Conservation (phyloP, 2,329 filamentous ascomycete species). For the Capronia coronata region DNA sequence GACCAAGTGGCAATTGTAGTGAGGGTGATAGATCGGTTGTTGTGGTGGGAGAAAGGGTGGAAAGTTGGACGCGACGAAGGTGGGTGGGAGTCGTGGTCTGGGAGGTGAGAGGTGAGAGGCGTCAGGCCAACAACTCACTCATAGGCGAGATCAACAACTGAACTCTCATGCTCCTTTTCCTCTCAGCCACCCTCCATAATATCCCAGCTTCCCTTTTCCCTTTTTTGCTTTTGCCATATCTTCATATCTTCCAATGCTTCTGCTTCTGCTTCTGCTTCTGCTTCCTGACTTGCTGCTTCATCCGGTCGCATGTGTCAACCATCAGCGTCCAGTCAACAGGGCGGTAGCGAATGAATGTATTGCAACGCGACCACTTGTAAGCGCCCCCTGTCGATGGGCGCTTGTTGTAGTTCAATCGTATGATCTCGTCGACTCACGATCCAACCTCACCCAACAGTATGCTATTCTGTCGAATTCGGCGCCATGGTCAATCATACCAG, state of each 20-base stretch:
- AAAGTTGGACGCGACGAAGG: conserved; percentile 17
- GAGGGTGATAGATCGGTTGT: conserved; percentile 13
- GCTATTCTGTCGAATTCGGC: not conserved
- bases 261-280: no score
- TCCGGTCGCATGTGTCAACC: not conserved
- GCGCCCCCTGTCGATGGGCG: conserved; percentile 12
- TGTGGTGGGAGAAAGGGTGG: conserved; percentile 10
- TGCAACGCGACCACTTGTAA: not conserved
- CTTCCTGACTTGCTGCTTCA: no score
- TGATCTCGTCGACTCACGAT: not conserved
- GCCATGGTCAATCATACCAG: conserved; percentile 25
- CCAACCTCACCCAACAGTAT: not conserved
- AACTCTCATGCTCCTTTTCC: no score
- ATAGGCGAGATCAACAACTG: not conserved
- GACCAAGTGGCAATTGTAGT: conserved; percentile 15
- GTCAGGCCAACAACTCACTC: not conserved
- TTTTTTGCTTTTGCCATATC: no score
- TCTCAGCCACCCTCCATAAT: not conserved
- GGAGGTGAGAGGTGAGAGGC: not conserved
- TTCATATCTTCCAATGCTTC: no score
- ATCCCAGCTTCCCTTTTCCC: no score
- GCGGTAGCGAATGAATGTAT: not conserved
- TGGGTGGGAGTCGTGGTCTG: conserved; percentile 14
- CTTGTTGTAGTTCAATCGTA: conserved; percentile 1
- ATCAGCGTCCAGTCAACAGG: not conserved